These are phyloP conservation scores for Carex cristatella DNA, from an alignment of 176 grass and related monocot genomes.

Conservation along the genomic window DNA sequence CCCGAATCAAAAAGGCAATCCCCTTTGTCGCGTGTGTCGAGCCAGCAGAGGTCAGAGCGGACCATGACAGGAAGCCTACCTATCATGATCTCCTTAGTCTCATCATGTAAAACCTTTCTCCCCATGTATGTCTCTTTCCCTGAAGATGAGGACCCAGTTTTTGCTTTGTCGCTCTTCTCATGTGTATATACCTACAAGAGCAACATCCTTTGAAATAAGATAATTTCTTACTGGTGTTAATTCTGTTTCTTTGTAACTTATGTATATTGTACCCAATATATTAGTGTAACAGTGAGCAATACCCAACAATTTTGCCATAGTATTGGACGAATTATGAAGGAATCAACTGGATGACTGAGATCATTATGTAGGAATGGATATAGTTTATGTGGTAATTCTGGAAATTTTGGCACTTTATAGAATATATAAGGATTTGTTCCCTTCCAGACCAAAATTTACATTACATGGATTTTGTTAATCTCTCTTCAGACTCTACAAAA, in stretches of 20 bases:
- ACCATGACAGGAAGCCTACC: slow-evolving; percentile 86
- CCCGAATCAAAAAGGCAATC: slow-evolving; percentile 90
- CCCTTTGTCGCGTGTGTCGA: slow-evolving; percentile 40
- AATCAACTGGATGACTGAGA: no score
- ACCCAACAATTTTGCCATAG: background rate
- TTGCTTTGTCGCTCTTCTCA: slow-evolving; percentile 80
- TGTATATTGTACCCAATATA: background rate
- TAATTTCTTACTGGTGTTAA: background rate
- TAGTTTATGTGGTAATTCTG: no score
- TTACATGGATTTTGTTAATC: background rate
- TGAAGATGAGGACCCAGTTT: slow-evolving; percentile 27
- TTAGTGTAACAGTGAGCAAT: background rate
- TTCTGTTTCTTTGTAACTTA: background rate
- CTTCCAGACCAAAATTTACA: background rate
- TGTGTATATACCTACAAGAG: slow-evolving; percentile 68
- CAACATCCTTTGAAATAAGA: slow-evolving; percentile 25
- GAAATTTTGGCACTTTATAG: background rate
- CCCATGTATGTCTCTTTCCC: slow-evolving; percentile 57
- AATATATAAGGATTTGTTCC: background rate
- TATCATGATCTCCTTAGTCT: slow-evolving; percentile 47
- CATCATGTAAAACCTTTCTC: slow-evolving; percentile 39
- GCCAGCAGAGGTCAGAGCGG: slow-evolving; percentile 79
- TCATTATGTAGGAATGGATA: no score
- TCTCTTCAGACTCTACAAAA: background rate
- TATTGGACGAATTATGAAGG: background rate